phyloP scores from a whole-genome alignment of 164 flowering plant genomes.

The Amborella trichopoda region DNA sequence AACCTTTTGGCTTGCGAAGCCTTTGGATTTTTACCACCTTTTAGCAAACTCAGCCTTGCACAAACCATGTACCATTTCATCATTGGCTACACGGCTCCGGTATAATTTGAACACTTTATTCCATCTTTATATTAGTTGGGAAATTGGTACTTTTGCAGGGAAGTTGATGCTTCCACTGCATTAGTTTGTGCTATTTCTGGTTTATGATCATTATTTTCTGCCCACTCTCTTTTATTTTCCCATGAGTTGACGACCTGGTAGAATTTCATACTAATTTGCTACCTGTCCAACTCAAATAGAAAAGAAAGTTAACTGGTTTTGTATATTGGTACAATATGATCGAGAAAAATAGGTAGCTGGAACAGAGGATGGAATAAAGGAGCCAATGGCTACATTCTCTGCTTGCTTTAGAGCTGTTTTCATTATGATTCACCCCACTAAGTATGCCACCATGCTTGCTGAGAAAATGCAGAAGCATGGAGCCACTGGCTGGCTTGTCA shows the following conservation, averaged over 20 bases:
- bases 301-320: no score
- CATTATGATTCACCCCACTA: conserved; percentile 96
- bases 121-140: no score
- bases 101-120: no score
- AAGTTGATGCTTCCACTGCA: no score
- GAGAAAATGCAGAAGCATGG: conserved; percentile 94
- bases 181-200: no score
- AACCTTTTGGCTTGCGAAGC: conserved; percentile 97
- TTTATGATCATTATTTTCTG: no score
- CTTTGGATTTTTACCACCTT: conserved; percentile 97
- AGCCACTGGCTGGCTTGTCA: conserved; percentile 98
- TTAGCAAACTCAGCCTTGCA: conserved; percentile 86
- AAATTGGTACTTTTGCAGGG: no score
- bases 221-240: background rate
- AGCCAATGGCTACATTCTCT: conserved; percentile 91
- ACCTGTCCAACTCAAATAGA: no score
- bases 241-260: background rate
- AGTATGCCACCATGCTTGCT: conserved; percentile 96
- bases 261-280: background rate
- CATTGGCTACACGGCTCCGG: conserved; percentile 99
- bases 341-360: conserved; percentile 73
- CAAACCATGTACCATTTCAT: conserved; percentile 99
- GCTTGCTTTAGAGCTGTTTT: conserved; percentile 99
- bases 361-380: conserved; percentile 91
- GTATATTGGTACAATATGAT: background rate